These are phyloP conservation scores for Tetracladium maxilliforme DNA, from an alignment of 2,329 filamentous ascomycete genomes.

Conservation along the genomic window DNA sequence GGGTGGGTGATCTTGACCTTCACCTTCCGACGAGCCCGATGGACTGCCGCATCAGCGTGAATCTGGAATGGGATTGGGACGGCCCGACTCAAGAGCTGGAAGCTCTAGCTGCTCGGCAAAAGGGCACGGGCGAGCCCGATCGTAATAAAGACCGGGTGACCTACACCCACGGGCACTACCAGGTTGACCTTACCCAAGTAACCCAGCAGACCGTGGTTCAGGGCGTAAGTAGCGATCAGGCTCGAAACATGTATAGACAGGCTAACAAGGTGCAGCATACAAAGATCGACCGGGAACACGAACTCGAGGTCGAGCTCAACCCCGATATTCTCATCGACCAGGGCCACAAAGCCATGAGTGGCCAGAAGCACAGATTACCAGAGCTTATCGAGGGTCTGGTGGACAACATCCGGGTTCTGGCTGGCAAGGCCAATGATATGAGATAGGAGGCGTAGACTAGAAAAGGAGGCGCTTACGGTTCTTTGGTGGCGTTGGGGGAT, in stretches of 20 bases:
- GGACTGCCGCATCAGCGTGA: conserved; percentile 88
- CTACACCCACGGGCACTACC: conserved; percentile 77
- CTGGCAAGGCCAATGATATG: too few species aligned
- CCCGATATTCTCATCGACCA: conserved; percentile 49
- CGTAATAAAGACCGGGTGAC: conserved; percentile 83
- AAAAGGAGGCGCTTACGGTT: too few species aligned
- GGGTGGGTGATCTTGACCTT: conserved; percentile 79
- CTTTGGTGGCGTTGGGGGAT: too few species aligned
- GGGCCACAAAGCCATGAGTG: conserved; percentile 36
- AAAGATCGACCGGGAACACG: conserved; percentile 49
- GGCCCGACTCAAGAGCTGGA: conserved; percentile 53
- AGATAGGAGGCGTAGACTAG: too few species aligned
- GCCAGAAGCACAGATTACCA: conserved; percentile 43
- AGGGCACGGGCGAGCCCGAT: conserved; percentile 29
- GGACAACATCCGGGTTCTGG: conserved; percentile 56
- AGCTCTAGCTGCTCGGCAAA: conserved; percentile 25
- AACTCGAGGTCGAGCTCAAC: conserved; percentile 68
- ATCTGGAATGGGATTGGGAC: conserved; percentile 81
- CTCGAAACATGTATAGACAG: too few species aligned
- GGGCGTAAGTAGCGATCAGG: background rate
- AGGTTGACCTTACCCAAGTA: conserved; percentile 89
- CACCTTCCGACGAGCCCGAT: conserved; percentile 64
- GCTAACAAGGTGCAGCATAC: too few species aligned
- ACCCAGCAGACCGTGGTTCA: conserved; percentile 27
- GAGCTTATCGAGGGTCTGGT: conserved; percentile 59